A percentile compares a stretch with the other conserved stretches of the same genome.
Conservation (phyloP, 306 rosid species). For the Quercus agrifolia region DNA sequence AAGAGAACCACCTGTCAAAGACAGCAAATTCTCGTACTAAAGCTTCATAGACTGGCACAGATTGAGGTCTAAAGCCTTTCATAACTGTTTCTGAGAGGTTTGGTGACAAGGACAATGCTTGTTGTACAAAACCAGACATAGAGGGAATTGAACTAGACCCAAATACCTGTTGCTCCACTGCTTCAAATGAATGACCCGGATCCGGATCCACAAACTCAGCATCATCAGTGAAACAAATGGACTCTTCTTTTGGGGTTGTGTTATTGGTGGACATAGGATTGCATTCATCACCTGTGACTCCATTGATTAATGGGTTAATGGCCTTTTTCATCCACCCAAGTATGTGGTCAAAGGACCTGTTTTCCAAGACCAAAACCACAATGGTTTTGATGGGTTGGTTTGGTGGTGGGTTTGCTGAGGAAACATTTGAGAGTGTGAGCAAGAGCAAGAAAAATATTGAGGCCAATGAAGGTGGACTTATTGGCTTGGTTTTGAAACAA, state of each 20-base stretch:
- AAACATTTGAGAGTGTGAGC: conserved; percentile 43
- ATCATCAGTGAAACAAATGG: conserved; percentile 82
- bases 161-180: conserved; percentile 78
- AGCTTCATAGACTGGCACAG: conserved; percentile 77
- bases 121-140: conserved; percentile 94
- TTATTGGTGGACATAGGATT: conserved; percentile 66
- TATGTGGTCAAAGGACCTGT: conserved; percentile 94
- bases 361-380: conserved; percentile 94
- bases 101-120: conserved; percentile 70
- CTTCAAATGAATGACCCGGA: conserved; percentile 97
- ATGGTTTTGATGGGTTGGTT: conserved; percentile 75
- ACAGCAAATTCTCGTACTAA: conserved; percentile 72
- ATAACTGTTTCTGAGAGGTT: conserved; percentile 83
- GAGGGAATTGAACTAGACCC: conserved; percentile 76
- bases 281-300: conserved; percentile 91
- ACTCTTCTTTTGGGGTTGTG: conserved; percentile 23
- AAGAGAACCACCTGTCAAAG: conserved; percentile 93
- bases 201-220: conserved; percentile 98
- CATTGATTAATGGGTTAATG: conserved; percentile 66
- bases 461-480: conserved; percentile 14
- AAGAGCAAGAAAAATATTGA: conserved; percentile 35
- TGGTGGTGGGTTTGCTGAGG: conserved; percentile 32
- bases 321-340: conserved; percentile 94
- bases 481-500: conserved; percentile 15
- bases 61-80: conserved; percentile 85